Evolutionary conservation across 1,284 basidiomycete genomes (phyloP), one percentile per base, ranked within the genome.

Genomic region (Ustilago cynodontis): DNA sequence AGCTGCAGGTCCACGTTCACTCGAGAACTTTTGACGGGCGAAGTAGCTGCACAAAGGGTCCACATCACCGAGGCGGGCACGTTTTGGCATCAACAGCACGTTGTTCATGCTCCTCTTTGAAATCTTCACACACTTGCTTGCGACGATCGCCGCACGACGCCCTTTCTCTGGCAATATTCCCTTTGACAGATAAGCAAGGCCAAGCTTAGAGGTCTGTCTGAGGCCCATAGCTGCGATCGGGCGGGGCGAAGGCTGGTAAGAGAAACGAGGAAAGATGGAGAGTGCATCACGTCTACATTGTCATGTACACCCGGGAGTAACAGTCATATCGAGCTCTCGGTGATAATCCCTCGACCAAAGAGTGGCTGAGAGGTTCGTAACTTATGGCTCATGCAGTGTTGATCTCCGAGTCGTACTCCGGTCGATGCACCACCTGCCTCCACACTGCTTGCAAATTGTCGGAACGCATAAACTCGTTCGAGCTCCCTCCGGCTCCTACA

Each of bases 1-100:
- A 62, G 55, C 59, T 69, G 66, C 60, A 63, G 56, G 66, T 63
- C 60, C 66, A 69, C 66, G 66, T 69, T 69, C 60, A 14, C 49
- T 52, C 39, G 26, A 28, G 14, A 5, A 20, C 9, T 20, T 35
- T 33, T 41, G 43, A 39, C 45, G 20, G 31, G 18, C 20, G 1
- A 2, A 14, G 53, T 53, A 62, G 56, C 60, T 69, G 66, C 66
- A 63, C 55, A 55, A 68, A 10, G 65, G 65, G 22, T 51, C 50
- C 45, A 29, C 49, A 45, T 62, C 45, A 6, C 59, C 65, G 65
- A 67, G 59, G 47, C 65, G 59, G 47, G 59, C 65, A 67, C 65
- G 65, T 67, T 67, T 55, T 56, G 31, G 2, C 33, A 26, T 41
- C 41, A 55, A 66, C 47, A 22, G 52, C 65, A 67, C 58, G 65